A percentile compares a stretch with the other conserved stretches of the same genome.
Evolutionary conservation across 805 yeast species (phyloP).

Genomic region (Metschnikowia gelsemii): DNA sequence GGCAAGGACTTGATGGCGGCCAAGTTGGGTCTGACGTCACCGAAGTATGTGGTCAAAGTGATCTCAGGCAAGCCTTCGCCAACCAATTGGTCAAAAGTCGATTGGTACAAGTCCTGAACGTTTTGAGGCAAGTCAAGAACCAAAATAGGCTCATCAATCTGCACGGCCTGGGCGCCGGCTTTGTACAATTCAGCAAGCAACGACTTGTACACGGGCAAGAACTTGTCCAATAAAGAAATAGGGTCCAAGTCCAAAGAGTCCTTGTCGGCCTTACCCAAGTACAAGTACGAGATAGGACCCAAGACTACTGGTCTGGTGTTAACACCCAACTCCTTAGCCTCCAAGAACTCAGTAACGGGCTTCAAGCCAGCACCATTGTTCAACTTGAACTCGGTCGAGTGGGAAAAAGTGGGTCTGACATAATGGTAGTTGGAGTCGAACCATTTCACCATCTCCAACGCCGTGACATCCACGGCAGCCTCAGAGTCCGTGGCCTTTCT

Average conservation of each 20-base stretch:
- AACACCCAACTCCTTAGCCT: conserved; percentile 94
- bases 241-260: conserved; percentile 95
- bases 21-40: conserved; percentile 97
- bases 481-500: conserved; percentile 86
- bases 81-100: conserved; percentile 77
- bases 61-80: conserved; percentile 71
- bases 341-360: conserved; percentile 96
- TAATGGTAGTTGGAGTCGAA: conserved; percentile 99
- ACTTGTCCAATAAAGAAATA: conserved; percentile 80
- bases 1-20: conserved; percentile 85
- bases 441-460: conserved; percentile 99
- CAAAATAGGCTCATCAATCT: conserved; percentile 95
- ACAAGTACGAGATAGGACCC: conserved; percentile 95
- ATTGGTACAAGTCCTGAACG: conserved; percentile 82
- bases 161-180: conserved; percentile 95
- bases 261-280: conserved; percentile 97
- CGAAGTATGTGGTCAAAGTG: conserved; percentile 89
- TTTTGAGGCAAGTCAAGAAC: conserved; percentile 89
- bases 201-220: conserved; percentile 91
- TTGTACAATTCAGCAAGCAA: conserved; percentile 80
- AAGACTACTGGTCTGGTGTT: conserved; percentile 96
- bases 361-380: conserved; percentile 70
- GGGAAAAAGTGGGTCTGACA: conserved; percentile 98
- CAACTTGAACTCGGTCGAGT: conserved; percentile 93
- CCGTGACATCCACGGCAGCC: conserved; percentile 95